Conservation (phyloP, 139 green algal species). For the Haematococcus sp. region DNA sequence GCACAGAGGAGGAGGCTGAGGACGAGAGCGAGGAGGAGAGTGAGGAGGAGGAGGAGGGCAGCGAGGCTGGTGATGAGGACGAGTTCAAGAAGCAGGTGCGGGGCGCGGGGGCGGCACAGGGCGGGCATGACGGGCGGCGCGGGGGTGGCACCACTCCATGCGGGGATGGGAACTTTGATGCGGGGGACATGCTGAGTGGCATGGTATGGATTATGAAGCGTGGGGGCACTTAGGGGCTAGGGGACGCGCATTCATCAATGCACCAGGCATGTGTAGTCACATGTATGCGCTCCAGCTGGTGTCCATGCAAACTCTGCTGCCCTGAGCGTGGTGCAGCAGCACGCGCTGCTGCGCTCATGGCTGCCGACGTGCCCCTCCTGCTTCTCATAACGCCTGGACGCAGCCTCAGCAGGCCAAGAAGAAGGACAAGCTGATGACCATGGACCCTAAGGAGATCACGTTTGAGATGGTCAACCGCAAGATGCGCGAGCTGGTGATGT, state of each 20-base stretch:
- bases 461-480: conserved; percentile 95
- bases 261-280: too few species aligned
- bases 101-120: too few species aligned
- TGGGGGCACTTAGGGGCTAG: too few species aligned
- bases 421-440: conserved; percentile 86
- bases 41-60: conserved; percentile 46
- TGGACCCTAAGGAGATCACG: conserved; percentile 88
- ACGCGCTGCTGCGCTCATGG: too few species aligned
- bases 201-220: too few species aligned
- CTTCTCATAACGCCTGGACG: neutral
- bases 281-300: too few species aligned
- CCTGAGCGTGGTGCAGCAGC: too few species aligned
- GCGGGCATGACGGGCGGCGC: neutral
- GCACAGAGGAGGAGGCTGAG: conserved; percentile 60
- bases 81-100: conserved; percentile 32
- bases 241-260: too few species aligned
- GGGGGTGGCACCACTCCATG: neutral
- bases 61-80: conserved; percentile 44
- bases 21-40: conserved; percentile 35
- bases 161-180: too few species aligned
- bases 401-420: conserved; percentile 49
- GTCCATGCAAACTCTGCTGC: too few species aligned
- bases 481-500: conserved; percentile 84
- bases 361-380: neutral
- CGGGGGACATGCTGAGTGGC: too few species aligned